These are phyloP conservation scores for Vanrija humicola DNA, from an alignment of 1,284 basidiomycete genomes.

Conservation along the genomic window DNA sequence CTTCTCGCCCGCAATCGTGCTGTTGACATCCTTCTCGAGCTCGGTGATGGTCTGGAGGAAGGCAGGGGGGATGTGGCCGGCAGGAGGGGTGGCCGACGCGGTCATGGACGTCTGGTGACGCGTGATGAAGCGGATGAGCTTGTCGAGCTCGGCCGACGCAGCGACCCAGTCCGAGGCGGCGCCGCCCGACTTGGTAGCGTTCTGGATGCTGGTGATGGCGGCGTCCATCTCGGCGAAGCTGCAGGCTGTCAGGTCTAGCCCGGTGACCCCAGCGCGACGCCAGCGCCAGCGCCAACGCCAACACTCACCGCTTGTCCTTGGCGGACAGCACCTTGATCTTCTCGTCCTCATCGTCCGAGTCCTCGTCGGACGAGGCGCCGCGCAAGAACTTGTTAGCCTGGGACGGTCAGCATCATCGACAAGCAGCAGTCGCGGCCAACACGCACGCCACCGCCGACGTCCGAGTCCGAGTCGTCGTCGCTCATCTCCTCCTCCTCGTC, in stretches of 20 bases:
- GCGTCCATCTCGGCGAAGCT: slow-evolving; percentile 53
- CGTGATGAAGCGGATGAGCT: slow-evolving; percentile 82
- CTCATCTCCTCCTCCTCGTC: slow-evolving; percentile 38
- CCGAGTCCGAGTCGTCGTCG: slow-evolving; percentile 32
- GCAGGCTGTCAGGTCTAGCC: not conserved
- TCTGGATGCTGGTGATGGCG: slow-evolving; percentile 85
- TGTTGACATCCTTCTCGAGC: slow-evolving; percentile 73
- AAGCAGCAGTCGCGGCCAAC: not conserved
- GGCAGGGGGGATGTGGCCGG: slow-evolving; percentile 81
- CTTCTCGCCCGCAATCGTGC: slow-evolving; percentile 78
- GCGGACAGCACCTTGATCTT: slow-evolving; percentile 45
- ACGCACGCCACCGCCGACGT: slow-evolving; percentile 4
- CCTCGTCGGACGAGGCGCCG: slow-evolving; percentile 43
- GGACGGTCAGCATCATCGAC: slow-evolving; percentile 1
- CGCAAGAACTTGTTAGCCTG: slow-evolving; percentile 45
- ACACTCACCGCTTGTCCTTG: slow-evolving; percentile 48
- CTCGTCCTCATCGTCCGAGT: slow-evolving; percentile 46
- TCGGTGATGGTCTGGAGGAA: slow-evolving; percentile 74
- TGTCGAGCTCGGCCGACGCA: slow-evolving; percentile 93
- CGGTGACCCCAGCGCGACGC: not conserved
- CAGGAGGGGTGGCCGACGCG: slow-evolving; percentile 55
- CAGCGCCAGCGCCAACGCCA: not conserved
- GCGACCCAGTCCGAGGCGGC: slow-evolving; percentile 82
- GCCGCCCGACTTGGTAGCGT: slow-evolving; percentile 67
- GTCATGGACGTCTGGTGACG: slow-evolving; percentile 64